Evolutionary conservation across 768 basidiomycete species (phyloP).

Genomic region (Kwoniella sp.): DNA sequence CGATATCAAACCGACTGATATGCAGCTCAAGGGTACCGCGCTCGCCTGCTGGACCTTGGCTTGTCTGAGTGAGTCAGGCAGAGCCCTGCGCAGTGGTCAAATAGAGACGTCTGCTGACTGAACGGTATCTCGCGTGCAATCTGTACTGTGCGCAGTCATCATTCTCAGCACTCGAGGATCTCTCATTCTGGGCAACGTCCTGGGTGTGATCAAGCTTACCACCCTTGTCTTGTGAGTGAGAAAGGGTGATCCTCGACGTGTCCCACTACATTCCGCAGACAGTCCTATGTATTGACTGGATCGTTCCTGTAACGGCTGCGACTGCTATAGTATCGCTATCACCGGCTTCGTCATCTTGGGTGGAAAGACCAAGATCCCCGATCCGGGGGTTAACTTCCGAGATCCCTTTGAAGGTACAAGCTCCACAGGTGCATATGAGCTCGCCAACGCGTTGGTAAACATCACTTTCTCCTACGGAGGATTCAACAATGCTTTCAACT

Average conservation of each 20-base stretch:
- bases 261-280: too few relatives aligned
- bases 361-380: slow-evolving; percentile 25
- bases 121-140: too few relatives aligned
- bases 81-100: not conserved
- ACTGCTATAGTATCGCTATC: slow-evolving; percentile 12
- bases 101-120: too few relatives aligned
- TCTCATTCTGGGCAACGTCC: slow-evolving; percentile 24
- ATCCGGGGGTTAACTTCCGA: slow-evolving; percentile 38
- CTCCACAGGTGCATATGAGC: slow-evolving; percentile 21
- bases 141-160: not conserved
- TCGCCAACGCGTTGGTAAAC: slow-evolving; percentile 32
- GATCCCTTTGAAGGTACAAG: slow-evolving; percentile 35
- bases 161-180: slow-evolving; percentile 27
- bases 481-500: slow-evolving; percentile 34
- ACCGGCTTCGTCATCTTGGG: slow-evolving; percentile 40
- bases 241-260: too few relatives aligned
- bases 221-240: slow-evolving; percentile 19
- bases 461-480: slow-evolving; percentile 42
- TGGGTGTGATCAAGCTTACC: slow-evolving; percentile 30
- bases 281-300: too few relatives aligned
- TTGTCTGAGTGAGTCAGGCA: slow-evolving; percentile 4
- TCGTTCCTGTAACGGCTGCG: too few relatives aligned
- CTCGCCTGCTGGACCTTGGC: slow-evolving; percentile 16
- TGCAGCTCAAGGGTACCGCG: slow-evolving; percentile 24
- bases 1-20: slow-evolving; percentile 15